These are phyloP conservation scores for Penicillium sp. DNA, from an alignment of 2,329 filamentous ascomycete genomes.

Conservation along the genomic window DNA sequence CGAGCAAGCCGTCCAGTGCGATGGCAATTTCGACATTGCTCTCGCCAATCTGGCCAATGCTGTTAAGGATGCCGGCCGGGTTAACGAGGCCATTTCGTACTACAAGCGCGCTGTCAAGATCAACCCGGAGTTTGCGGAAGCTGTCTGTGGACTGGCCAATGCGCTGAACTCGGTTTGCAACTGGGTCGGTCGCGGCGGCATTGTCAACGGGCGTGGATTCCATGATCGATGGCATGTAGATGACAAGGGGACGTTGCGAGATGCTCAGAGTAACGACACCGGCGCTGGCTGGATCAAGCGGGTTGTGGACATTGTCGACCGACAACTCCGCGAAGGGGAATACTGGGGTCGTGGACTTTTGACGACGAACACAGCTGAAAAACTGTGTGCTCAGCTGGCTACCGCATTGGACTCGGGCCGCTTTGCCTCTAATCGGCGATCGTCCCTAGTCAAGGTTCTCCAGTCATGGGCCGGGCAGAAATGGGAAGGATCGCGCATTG, in stretches of 20 bases:
- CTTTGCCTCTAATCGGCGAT: constrained; percentile 23
- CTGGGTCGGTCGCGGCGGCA: constrained; percentile 85
- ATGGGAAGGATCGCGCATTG: constrained; percentile 83
- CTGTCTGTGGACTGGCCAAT: constrained; percentile 90
- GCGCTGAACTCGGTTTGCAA: constrained; percentile 95
- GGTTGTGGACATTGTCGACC: constrained; percentile 84
- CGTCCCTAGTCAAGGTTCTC: constrained; percentile 37
- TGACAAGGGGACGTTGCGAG: constrained; percentile 73
- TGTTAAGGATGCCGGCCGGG: constrained; percentile 90
- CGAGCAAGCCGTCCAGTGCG: constrained; percentile 85
- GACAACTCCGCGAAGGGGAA: constrained; percentile 80
- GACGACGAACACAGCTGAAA: constrained; percentile 51
- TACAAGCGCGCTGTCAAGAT: constrained; percentile 84
- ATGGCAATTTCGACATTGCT: constrained; percentile 93
- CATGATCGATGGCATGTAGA: constrained; percentile 93
- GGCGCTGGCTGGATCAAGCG: constrained; percentile 79
- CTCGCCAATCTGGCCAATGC: constrained; percentile 95
- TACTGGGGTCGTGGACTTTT: constrained; percentile 75
- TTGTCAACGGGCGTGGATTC: constrained; percentile 65
- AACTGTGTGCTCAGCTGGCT: constrained; percentile 49
- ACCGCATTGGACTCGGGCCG: constrained; percentile 29
- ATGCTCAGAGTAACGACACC: constrained; percentile 60
- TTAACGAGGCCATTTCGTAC: constrained; percentile 85
- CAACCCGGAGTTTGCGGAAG: constrained; percentile 95
- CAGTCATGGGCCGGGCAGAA: constrained; percentile 64